These are phyloP conservation scores for Auxenochlorella pyrenoidosa DNA, from an alignment of 139 green algal genomes.

Conservation along the genomic window DNA sequence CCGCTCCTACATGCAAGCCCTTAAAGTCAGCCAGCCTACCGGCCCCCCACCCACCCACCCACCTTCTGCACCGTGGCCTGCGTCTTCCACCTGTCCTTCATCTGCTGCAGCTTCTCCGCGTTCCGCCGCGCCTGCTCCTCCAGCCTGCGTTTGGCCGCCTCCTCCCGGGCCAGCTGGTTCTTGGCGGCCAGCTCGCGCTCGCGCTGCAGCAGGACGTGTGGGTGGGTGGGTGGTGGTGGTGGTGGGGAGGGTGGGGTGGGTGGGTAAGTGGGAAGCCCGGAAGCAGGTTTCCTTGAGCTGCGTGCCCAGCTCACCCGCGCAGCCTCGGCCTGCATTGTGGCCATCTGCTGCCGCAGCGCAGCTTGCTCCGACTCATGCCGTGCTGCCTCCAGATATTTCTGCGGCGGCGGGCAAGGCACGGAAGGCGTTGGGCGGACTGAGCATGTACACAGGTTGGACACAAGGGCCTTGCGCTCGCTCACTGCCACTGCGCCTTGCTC, in stretches of 20 bases:
- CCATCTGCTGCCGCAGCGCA: constrained; percentile 1
- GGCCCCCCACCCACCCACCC: not conserved
- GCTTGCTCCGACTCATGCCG: constrained; percentile 22
- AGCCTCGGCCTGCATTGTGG: not conserved
- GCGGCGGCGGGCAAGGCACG: not conserved
- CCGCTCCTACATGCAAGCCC: too few relatives aligned
- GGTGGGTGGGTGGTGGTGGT: too few relatives aligned
- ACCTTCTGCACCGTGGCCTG: constrained; percentile 44
- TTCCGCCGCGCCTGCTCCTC: constrained; percentile 37
- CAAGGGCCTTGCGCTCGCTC: too few relatives aligned
- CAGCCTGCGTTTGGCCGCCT: constrained; percentile 24
- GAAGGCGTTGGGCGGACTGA: too few relatives aligned
- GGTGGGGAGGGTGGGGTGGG: too few relatives aligned
- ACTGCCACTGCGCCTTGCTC: too few relatives aligned
- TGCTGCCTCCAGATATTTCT: constrained; percentile 28
- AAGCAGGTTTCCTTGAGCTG: not conserved
- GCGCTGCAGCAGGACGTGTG: not conserved
- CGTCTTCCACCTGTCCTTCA: constrained; percentile 51
- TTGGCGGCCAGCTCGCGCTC: not conserved
- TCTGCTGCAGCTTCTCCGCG: constrained; percentile 39
- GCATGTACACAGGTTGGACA: too few relatives aligned
- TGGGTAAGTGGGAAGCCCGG: too few relatives aligned
- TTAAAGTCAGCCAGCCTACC: not conserved
- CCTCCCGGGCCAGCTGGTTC: constrained; percentile 17
- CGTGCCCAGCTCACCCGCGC: not conserved